A percentile compares a stretch with the other conserved stretches of the same genome.
phyloP scores from a whole-genome alignment of 495 filamentous ascomycete species.

The Trichodelitschia bisporula region DNA sequence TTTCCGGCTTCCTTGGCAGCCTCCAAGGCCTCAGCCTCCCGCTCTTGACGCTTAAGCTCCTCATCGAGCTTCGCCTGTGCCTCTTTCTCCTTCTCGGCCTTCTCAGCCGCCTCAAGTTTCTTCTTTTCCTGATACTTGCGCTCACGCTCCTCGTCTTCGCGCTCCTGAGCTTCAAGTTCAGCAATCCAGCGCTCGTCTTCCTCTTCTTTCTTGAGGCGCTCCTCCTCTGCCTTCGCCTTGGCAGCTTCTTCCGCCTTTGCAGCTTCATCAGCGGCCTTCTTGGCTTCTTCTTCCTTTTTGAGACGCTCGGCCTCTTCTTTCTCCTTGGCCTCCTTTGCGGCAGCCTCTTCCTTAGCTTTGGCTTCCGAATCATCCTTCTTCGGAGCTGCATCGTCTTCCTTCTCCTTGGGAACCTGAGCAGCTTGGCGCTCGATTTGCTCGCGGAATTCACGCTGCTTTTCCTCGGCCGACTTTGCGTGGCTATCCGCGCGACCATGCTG shows the following conservation, averaged over 20 bases:
- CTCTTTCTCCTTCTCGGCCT: slow-evolving; percentile 10
- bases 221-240: slow-evolving; percentile 2
- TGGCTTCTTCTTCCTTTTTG: neutral
- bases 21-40: slow-evolving; percentile 18
- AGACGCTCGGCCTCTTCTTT: slow-evolving; percentile 4
- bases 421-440: slow-evolving; percentile 34
- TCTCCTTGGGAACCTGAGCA: slow-evolving; percentile 10
- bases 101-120: slow-evolving; percentile 13
- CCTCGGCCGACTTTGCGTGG: slow-evolving; percentile 36
- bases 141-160: slow-evolving; percentile 17
- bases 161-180: slow-evolving; percentile 17
- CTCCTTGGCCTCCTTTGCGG: slow-evolving; percentile 9
- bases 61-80: slow-evolving; percentile 12
- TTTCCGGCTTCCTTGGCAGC: slow-evolving; percentile 11
- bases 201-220: slow-evolving; percentile 9
- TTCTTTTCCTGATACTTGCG: slow-evolving; percentile 14
- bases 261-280: slow-evolving; percentile 3
- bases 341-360: slow-evolving; percentile 9
- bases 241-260: slow-evolving; percentile 3
- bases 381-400: slow-evolving; percentile 19
- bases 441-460: slow-evolving; percentile 43
- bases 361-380: slow-evolving; percentile 9
- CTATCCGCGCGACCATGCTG: too few species aligned
- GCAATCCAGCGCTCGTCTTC: slow-evolving; percentile 19
- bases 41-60: slow-evolving; percentile 15